Percentiles rank a stretch among this genome's conserved stretches.
These are phyloP conservation scores for Bisporella sp. DNA, from an alignment of 2,329 filamentous ascomycete species.

Conservation along the genomic window DNA sequence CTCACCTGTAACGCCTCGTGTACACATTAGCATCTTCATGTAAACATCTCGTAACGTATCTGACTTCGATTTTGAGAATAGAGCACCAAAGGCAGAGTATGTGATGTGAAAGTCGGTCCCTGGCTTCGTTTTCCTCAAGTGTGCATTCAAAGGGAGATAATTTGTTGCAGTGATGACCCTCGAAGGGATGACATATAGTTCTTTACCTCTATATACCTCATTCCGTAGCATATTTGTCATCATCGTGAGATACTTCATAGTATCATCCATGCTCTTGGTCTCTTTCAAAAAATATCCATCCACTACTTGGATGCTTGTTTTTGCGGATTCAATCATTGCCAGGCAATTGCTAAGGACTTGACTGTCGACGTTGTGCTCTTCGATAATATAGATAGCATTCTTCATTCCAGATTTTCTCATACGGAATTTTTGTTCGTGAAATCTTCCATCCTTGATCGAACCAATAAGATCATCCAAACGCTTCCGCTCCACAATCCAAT, in stretches of 20 bases:
- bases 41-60: constrained; percentile 69
- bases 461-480: constrained; percentile 71
- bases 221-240: constrained; percentile 63
- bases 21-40: constrained; percentile 83
- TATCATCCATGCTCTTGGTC: constrained; percentile 70
- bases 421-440: constrained; percentile 80
- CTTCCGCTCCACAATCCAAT: constrained; percentile 78
- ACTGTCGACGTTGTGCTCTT: constrained; percentile 59
- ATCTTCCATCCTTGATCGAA: constrained; percentile 76
- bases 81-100: constrained; percentile 63
- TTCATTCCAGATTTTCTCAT: constrained; percentile 64
- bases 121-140: constrained; percentile 47
- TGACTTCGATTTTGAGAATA: constrained; percentile 69
- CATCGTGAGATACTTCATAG: constrained; percentile 65
- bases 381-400: constrained; percentile 73
- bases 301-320: constrained; percentile 71
- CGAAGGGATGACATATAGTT: constrained; percentile 60
- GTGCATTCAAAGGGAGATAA: constrained; percentile 56
- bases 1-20: constrained; percentile 65
- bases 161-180: constrained; percentile 54
- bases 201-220: constrained; percentile 51
- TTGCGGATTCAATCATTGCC: constrained; percentile 63
- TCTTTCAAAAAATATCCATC: constrained; percentile 74
- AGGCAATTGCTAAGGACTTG: constrained; percentile 49
- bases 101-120: constrained; percentile 52